Evolutionary conservation across 495 filamentous ascomycete genomes (phyloP).

Genomic region (Tuber indicum): DNA sequence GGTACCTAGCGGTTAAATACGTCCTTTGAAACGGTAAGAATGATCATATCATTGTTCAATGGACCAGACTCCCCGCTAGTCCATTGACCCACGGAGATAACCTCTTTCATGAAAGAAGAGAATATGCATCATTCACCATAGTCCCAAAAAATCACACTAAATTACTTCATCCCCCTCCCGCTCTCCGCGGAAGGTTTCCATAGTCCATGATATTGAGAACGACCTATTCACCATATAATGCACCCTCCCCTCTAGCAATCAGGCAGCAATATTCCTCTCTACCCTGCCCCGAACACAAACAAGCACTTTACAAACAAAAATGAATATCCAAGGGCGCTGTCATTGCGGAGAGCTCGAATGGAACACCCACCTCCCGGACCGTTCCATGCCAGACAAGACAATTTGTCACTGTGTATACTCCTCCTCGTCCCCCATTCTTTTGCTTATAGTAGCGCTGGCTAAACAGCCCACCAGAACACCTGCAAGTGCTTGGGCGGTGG

Average conservation of each 20-base stretch:
- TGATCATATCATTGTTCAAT: background rate
- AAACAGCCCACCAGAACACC: background rate
- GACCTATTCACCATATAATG: conserved; percentile 3
- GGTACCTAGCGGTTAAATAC: background rate
- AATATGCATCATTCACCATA: background rate
- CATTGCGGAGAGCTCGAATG: conserved; percentile 33
- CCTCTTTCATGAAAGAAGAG: background rate
- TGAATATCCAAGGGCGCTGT: conserved; percentile 26
- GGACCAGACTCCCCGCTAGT: background rate
- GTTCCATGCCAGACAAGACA: conserved; percentile 16
- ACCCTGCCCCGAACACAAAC: background rate
- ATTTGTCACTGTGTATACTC: conserved; percentile 32
- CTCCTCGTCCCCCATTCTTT: background rate
- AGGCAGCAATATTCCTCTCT: too few relatives aligned
- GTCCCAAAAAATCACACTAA: background rate
- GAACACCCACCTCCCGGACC: conserved; percentile 15
- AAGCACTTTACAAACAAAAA: background rate
- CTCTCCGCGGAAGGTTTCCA: background rate
- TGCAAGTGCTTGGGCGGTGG: conserved; percentile 33
- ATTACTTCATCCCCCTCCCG: background rate
- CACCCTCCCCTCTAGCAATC: background rate
- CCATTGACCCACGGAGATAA: background rate
- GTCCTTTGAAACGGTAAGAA: background rate
- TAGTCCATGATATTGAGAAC: background rate
- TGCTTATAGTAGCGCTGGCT: background rate